Conservation (phyloP, 805 yeast genomes). For the Ogataea philodendri region DNA sequence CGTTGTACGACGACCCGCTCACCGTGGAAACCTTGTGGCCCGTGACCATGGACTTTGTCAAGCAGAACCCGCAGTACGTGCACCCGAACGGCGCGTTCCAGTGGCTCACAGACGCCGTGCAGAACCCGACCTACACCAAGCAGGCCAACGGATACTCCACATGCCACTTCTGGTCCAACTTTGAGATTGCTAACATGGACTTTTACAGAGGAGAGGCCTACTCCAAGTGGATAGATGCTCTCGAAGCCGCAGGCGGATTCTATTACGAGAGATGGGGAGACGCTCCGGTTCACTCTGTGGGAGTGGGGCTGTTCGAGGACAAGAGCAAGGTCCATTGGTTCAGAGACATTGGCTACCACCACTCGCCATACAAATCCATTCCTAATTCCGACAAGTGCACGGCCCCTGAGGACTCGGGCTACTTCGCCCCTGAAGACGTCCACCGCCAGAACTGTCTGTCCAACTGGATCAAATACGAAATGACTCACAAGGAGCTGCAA, state of each 20-base stretch:
- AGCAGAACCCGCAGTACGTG: slow-evolving; percentile 57
- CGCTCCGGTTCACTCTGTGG: slow-evolving; percentile 85
- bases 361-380: slow-evolving; percentile 73
- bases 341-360: slow-evolving; percentile 77
- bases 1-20: slow-evolving; percentile 68
- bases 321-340: slow-evolving; percentile 78
- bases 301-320: slow-evolving; percentile 70
- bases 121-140: slow-evolving; percentile 44
- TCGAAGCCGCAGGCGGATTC: slow-evolving; percentile 77
- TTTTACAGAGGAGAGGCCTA: slow-evolving; percentile 73
- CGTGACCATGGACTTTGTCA: slow-evolving; percentile 60
- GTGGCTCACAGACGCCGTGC: slow-evolving; percentile 52
- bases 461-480: slow-evolving; percentile 38
- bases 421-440: slow-evolving; percentile 35
- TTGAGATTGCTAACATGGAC: slow-evolving; percentile 83
- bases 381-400: slow-evolving; percentile 60
- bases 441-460: slow-evolving; percentile 35
- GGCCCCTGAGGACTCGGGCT: slow-evolving; percentile 35
- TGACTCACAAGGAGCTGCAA: slow-evolving; percentile 35
- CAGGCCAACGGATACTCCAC: slow-evolving; percentile 46
- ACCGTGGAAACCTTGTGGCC: slow-evolving; percentile 69
- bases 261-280: slow-evolving; percentile 94
- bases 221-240: slow-evolving; percentile 57
- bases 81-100: slow-evolving; percentile 56
- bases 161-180: slow-evolving; percentile 90